Conservation (phyloP, 257 asterid genomes). For the Capsicum pubescens region DNA sequence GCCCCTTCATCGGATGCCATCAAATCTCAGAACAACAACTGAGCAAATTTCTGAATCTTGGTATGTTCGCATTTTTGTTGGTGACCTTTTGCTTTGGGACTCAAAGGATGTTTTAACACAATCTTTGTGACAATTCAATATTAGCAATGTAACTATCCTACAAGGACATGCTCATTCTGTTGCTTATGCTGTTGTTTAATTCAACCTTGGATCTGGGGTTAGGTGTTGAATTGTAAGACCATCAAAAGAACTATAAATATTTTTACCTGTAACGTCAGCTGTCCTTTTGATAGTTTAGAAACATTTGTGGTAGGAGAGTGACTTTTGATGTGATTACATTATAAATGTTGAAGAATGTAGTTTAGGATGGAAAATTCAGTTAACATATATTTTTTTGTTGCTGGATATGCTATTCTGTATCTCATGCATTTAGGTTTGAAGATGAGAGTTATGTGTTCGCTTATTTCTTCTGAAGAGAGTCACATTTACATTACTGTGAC, state of each 20-base stretch:
- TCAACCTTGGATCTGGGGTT: conserved; percentile 5
- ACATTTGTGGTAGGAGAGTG: background rate
- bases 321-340: conserved; percentile 12
- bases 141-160: conserved; percentile 1
- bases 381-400: background rate
- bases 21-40: conserved; percentile 24
- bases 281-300: background rate
- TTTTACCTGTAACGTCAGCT: background rate
- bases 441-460: background rate
- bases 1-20: conserved; percentile 46
- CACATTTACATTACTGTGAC: background rate
- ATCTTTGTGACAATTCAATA: background rate
- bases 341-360: background rate
- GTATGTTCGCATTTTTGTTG: conserved; percentile 10
- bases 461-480: background rate
- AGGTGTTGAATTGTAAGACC: conserved; percentile 23
- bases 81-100: conserved; percentile 21
- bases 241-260: conserved; percentile 9
- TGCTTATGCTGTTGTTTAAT: conserved; percentile 17
- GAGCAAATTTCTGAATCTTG: conserved; percentile 29
- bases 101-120: background rate
- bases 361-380: conserved; percentile 9
- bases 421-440: background rate
- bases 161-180: background rate
- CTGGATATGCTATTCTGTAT: background rate